These are phyloP conservation scores for Malassezia cuniculi DNA, from an alignment of 1,284 basidiomycete species.

Conservation along the genomic window DNA sequence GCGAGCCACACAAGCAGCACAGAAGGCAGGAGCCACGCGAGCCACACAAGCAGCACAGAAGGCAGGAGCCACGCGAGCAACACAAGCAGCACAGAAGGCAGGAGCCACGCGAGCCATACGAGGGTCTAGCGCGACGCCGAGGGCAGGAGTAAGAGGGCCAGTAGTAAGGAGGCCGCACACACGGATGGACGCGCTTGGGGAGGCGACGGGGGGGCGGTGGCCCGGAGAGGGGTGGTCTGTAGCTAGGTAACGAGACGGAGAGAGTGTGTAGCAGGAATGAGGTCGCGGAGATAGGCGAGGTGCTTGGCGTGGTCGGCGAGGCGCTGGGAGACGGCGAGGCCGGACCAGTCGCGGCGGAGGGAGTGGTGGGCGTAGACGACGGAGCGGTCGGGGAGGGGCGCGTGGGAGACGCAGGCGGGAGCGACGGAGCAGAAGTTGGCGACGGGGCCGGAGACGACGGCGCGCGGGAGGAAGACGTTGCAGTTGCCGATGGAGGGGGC, in stretches of 20 bases:
- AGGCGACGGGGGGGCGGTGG: no score
- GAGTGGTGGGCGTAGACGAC: slow-evolving; percentile 66
- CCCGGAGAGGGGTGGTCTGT: no score
- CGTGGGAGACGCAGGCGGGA: slow-evolving; percentile 6
- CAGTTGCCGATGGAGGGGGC: slow-evolving; percentile 64
- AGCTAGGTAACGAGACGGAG: slow-evolving; percentile 2
- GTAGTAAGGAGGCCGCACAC: no score
- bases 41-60: no score
- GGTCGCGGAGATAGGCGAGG: slow-evolving; percentile 72
- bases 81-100: no score
- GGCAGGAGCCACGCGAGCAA: no score
- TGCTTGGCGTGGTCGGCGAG: slow-evolving; percentile 71
- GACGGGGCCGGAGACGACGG: slow-evolving; percentile 65
- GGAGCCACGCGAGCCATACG: no score
- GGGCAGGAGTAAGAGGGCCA: no score
- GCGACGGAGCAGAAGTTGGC: slow-evolving; percentile 62
- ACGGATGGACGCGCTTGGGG: no score
- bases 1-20: no score
- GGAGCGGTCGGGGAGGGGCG: slow-evolving; percentile 69
- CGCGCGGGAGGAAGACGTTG: slow-evolving; percentile 71
- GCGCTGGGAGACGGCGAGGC: slow-evolving; percentile 69
- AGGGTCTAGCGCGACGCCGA: no score
- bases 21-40: no score
- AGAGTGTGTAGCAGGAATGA: slow-evolving; percentile 19
- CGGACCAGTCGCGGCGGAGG: slow-evolving; percentile 67